Evolutionary conservation across 495 filamentous ascomycete genomes (phyloP), one percentile per base, ranked within the genome.

Genomic region (Hypomontagnella submonticulosa): DNA sequence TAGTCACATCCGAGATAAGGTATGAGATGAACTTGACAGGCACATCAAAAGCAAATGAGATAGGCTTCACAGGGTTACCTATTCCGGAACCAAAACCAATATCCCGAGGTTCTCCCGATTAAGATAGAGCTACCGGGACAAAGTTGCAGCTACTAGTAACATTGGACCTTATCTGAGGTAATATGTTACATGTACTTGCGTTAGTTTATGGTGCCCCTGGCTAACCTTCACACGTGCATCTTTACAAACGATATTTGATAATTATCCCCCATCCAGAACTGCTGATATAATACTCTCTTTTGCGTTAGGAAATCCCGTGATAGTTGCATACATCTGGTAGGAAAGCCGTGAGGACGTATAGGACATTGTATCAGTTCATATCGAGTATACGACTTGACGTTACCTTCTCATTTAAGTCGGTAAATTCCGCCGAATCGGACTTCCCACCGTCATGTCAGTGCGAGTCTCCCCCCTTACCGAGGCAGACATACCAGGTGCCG

Each of bases 401-500:
- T 63, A 58, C 61, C 11, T 43, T 40, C 47, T 54, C 38, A 33
- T 63, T 16, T 55, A 68, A 56, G 48, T 56, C 59, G 58, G 65
- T 36, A 59, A 55, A 68, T 68, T 56, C 54, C 59, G 41, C 54
- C 65, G 46, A 68, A 68, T 66, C 63, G 63, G 72, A 40, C 74
- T 63, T 20, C 44, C 41, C 33, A n/a, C 48, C 49, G 76, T 49
- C 47, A 89, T 88, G 86, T 73, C 84, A 49, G 80, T 89, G 66
- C 69, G 80, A 52, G 82, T 90, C 67, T 73, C 81, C 38, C 80
- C 75, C 36, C 75, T 90, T 62, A 79, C 78, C 13, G 77, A 84
- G 72, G 71, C 71, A 59, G 87, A 89, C 66, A 89, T 89, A 41
- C 81, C 86, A 16, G 83, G 82, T 49, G 86, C 85, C 41, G 81